phyloP scores from a whole-genome alignment of 257 asterid species.

The Solanum chmielewskii region DNA sequence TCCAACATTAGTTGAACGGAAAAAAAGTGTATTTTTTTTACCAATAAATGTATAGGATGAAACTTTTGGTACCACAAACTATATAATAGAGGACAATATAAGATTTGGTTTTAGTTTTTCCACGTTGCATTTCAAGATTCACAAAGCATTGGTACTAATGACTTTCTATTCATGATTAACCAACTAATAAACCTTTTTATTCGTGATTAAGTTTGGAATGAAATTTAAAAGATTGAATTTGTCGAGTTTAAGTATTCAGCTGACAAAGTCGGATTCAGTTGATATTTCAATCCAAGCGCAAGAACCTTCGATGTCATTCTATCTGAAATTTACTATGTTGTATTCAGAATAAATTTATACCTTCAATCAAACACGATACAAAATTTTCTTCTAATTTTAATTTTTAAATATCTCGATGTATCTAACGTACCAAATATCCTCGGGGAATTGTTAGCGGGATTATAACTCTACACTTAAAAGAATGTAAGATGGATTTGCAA shows the following conservation, averaged over 20 bases:
- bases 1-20: background rate
- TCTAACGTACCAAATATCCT: background rate
- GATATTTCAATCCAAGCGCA: background rate
- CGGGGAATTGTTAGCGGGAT: background rate
- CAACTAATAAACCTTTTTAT: background rate
- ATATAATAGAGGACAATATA: background rate
- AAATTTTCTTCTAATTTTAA: background rate
- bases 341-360: background rate
- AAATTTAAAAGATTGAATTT: background rate
- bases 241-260: background rate
- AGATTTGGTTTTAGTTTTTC: background rate
- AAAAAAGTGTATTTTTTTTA: background rate
- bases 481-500: background rate
- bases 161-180: background rate
- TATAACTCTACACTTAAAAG: background rate
- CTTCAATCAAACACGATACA: background rate
- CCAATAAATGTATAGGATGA: background rate
- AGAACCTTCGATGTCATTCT: background rate
- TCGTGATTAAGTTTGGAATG: background rate
- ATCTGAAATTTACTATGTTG: background rate
- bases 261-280: rapidly evolving
- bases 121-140: background rate
- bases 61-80: background rate
- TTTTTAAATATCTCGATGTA: background rate
- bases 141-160: background rate